Evolutionary conservation across 805 yeast genomes (phyloP).

Genomic region (Candida suzukii): DNA sequence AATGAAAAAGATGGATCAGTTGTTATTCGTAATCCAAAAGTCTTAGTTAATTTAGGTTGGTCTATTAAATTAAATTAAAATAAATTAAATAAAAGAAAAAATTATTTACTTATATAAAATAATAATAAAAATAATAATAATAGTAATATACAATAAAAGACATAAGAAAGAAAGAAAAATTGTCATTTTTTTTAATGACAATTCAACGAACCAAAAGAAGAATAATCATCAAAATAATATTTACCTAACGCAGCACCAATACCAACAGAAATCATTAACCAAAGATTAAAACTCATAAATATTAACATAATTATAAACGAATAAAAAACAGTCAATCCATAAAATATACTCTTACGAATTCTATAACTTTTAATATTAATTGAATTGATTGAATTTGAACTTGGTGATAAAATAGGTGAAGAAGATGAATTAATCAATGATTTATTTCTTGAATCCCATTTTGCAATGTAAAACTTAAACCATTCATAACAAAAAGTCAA

Average conservation of each 20-base stretch:
- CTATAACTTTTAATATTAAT: slow-evolving; percentile 15
- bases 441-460: slow-evolving; percentile 15
- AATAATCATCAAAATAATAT: slow-evolving; percentile 18
- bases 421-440: not conserved
- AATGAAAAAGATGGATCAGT: slow-evolving; percentile 8
- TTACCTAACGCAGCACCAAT: slow-evolving; percentile 34
- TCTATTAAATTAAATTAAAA: slow-evolving; percentile 9
- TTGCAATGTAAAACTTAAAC: slow-evolving; percentile 18
- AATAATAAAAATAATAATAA: too few species aligned
- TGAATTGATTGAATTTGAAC: not conserved
- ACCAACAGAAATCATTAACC: slow-evolving; percentile 38
- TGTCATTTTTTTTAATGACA: slow-evolving; percentile 19
- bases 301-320: slow-evolving; percentile 40
- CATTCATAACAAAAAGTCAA: slow-evolving; percentile 32
- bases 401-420: slow-evolving; percentile 3
- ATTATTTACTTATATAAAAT: too few species aligned
- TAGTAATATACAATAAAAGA: too few species aligned
- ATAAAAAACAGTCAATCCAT: slow-evolving; percentile 35
- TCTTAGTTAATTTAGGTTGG: slow-evolving; percentile 45
- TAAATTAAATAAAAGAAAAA: too few species aligned
- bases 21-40: slow-evolving; percentile 42
- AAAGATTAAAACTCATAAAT: slow-evolving; percentile 40
- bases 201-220: slow-evolving; percentile 12
- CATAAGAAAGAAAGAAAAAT: too few species aligned
- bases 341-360: slow-evolving; percentile 23